These are phyloP conservation scores for Stagonosporopsis cucurbitacearum DNA, from an alignment of 2,329 filamentous ascomycete species.

Conservation along the genomic window DNA sequence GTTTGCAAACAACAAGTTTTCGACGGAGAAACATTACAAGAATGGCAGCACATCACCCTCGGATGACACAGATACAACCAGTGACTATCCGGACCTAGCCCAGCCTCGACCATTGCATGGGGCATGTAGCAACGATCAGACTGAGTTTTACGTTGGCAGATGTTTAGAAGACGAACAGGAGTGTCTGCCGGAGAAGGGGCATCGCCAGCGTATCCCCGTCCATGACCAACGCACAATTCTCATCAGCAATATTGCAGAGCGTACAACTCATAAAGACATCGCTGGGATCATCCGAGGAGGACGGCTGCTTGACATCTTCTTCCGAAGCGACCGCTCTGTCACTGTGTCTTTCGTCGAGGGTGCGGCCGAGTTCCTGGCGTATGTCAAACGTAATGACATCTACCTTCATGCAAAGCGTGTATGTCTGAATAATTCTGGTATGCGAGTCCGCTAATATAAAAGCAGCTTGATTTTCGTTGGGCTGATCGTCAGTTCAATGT, in stretches of 20 bases:
- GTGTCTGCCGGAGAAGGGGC: conserved; percentile 1
- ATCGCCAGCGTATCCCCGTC: conserved; percentile 26
- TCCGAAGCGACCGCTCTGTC: conserved; percentile 67
- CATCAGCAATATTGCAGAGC: conserved; percentile 67
- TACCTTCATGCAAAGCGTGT: conserved; percentile 74
- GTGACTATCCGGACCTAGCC: conserved; percentile 22
- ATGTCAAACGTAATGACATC: conserved; percentile 69
- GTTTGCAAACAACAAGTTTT: conserved; percentile 5
- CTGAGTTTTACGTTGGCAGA: conserved; percentile 25
- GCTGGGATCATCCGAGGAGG: conserved; percentile 72
- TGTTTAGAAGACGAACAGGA: conserved; percentile 27
- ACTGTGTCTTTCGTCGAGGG: conserved; percentile 74
- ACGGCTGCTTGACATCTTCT: conserved; percentile 70
- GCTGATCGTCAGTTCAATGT: conserved; percentile 73
- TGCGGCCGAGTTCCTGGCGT: conserved; percentile 65
- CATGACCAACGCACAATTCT: conserved; percentile 64
- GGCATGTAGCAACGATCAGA: conserved; percentile 26
- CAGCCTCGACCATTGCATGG: conserved; percentile 22
- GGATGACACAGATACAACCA: conserved; percentile 30
- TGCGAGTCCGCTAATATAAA: background rate
- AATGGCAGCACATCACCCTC: conserved; percentile 21
- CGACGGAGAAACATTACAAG: conserved; percentile 7
- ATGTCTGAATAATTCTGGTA: conserved; percentile 36
- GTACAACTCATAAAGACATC: conserved; percentile 70
- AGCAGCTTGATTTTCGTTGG: conserved; percentile 72